phyloP scores from a whole-genome alignment of 169 alveolate species.

The Sarcocystis neurona region DNA sequence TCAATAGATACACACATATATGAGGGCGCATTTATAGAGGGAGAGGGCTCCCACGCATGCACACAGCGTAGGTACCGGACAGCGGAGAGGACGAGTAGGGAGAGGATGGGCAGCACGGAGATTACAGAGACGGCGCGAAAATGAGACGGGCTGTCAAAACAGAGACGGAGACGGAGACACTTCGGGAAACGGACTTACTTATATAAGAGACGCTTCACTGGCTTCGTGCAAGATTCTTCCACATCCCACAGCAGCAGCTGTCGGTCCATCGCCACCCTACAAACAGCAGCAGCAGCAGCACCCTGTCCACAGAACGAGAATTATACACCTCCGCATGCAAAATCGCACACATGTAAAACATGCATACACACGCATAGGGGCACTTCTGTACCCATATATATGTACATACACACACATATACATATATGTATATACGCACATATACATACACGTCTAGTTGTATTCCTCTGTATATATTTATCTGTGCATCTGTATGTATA shows the following conservation, averaged over 20 bases:
- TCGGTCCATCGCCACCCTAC: conserved; percentile 47
- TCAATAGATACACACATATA: too few relatives aligned
- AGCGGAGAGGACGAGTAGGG: not conserved
- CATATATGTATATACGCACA: too few relatives aligned
- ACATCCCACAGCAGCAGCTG: conserved; percentile 47
- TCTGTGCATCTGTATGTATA: not conserved
- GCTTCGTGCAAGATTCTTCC: not conserved
- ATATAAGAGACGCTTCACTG: conserved; percentile 19
- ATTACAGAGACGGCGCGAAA: not conserved
- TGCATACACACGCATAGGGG: not conserved
- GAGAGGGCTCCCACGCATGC: too few relatives aligned
- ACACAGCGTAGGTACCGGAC: not conserved
- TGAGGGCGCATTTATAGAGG: too few relatives aligned
- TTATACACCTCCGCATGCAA: not conserved
- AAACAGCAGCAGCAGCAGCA: not conserved
- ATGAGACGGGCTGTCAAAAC: not conserved
- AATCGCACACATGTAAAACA: not conserved
- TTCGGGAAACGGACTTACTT: not conserved
- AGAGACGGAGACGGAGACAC: not conserved
- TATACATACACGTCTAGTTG: not conserved
- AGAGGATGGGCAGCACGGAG: not conserved
- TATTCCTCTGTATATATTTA: not conserved
- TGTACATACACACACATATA: not conserved
- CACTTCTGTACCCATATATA: not conserved
- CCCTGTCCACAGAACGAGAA: not conserved